Base-by-base conservation (phyloP, 306 rosid genomes). In the Citrullus mucosospermus region DNA sequence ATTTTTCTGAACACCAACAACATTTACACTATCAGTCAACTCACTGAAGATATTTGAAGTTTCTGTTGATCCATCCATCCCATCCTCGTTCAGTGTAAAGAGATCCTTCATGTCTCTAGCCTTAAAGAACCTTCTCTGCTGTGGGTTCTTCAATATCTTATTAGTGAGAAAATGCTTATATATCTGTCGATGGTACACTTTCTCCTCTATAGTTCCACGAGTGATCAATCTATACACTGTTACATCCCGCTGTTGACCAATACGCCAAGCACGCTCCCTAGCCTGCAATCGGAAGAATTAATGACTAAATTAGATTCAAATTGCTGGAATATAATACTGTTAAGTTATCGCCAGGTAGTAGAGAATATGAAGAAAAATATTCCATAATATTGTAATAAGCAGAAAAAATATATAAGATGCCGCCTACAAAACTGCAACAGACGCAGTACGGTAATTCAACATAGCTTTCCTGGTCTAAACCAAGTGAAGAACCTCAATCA, bases 21-120 rank as follows among this genome's bases (percentile, higher is more conserved):
- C 75, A 76, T 86, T 91, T 48, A 87, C 87, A 78, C 85, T 86
- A 86, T 89, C 97, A 81, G 95, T 81, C 79, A 95, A 77, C 78
- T 89, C 91, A 81, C 99, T 51, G 62, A 95, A 95, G 84, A 95
- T 85, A 82, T 84, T 83, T 63, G 96, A 91, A 4, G 99, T 95
- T 88, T 95, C 99, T 46, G 99, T 95, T 73, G 92, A 82, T 74
- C 92, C 89, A 79, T 79, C 48, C 77, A 89, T 91, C 46, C 85
- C 92, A 34, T 90, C 93, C 74, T 91, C 97, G 61, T 88, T 88
- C 85, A 92, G 81, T 13, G 78, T 85, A 80, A 95, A 95, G 58
- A 92, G 97, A 88, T 95, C 99, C 83, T 95, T 95, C 99, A 95
- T 95, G 83, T 95, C 99, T 66, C 97, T 90, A 84, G 99, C 96